Percentiles rank a stretch among this genome's conserved stretches.
These are phyloP conservation scores for Venturia nashicola DNA, from an alignment of 2,329 filamentous ascomycete species.

Conservation along the genomic window DNA sequence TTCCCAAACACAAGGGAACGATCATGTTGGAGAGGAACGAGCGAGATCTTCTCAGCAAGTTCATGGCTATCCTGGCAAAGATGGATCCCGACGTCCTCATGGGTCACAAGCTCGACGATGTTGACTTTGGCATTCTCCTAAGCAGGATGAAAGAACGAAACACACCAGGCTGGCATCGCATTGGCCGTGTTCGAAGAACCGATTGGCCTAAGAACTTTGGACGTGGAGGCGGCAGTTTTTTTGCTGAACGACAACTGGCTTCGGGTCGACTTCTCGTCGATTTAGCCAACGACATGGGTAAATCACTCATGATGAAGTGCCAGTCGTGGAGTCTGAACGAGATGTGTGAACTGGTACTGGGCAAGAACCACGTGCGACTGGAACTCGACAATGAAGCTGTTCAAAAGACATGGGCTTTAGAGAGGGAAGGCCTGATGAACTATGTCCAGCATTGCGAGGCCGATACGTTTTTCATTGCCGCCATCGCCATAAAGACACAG, in stretches of 20 bases:
- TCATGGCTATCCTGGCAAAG: constrained; percentile 76
- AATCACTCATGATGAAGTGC: constrained; percentile 93
- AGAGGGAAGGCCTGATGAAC: constrained; percentile 78
- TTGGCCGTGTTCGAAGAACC: constrained; percentile 71
- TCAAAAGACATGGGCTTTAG: constrained; percentile 73
- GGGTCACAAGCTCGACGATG: constrained; percentile 92
- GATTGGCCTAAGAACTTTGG: constrained; percentile 83
- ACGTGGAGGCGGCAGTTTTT: constrained; percentile 79
- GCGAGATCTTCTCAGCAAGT: constrained; percentile 71
- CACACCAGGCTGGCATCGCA: constrained; percentile 85
- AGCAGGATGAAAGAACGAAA: constrained; percentile 82
- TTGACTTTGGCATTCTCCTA: constrained; percentile 85
- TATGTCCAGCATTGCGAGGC: constrained; percentile 90
- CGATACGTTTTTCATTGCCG: constrained; percentile 92
- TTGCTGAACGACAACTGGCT: constrained; percentile 81
- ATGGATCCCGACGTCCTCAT: constrained; percentile 89
- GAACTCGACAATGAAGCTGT: constrained; percentile 84
- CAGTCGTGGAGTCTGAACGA: constrained; percentile 97
- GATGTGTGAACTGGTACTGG: constrained; percentile 87
- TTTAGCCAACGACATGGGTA: constrained; percentile 89
- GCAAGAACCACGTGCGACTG: constrained; percentile 56
- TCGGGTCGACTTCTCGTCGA: constrained; percentile 86
- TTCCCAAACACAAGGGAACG: constrained; percentile 60
- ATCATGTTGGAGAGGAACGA: constrained; percentile 77
- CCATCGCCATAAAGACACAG: constrained; percentile 77